Conservation (phyloP, 1,139 yeast genomes). For the Spathaspora sp. region DNA sequence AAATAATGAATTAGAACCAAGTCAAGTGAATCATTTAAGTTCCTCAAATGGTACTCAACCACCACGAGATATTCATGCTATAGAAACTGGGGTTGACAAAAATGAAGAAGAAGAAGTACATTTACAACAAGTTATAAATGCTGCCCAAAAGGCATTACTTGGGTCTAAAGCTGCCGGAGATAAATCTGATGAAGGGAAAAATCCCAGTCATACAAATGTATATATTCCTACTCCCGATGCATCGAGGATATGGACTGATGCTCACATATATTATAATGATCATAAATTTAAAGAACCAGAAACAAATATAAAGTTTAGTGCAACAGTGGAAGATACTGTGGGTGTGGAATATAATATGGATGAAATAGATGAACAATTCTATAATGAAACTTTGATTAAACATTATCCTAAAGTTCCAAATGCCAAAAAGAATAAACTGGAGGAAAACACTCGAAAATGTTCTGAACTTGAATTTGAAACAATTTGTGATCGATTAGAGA, state of each 20-base stretch:
- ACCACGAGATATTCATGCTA: conserved; percentile 83
- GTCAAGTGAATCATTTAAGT: conserved; percentile 44
- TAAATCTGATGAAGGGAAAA: conserved; percentile 17
- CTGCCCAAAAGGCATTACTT: conserved; percentile 63
- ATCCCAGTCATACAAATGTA: conserved; percentile 53
- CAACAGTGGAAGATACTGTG: conserved; percentile 90
- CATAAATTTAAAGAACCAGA: conserved; percentile 66
- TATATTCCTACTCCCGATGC: conserved; percentile 99
- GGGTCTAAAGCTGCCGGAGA: conserved; percentile 22
- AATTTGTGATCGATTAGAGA: conserved; percentile 72
- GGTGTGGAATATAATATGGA: conserved; percentile 91
- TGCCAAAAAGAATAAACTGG: conserved; percentile 16
- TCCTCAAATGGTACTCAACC: conserved; percentile 45
- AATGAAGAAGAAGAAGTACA: conserved; percentile 97
- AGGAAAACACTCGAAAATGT: conserved; percentile 33
- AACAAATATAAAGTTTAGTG: conserved; percentile 82
- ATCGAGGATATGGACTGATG: conserved; percentile 77
- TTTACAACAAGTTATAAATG: conserved; percentile 84
- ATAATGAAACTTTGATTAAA: conserved; percentile 42
- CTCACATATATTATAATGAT: conserved; percentile 66
- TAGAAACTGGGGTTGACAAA: conserved; percentile 98
- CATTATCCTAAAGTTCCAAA: conserved; percentile 23
- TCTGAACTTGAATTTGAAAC: conserved; percentile 86
- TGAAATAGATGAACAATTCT: conserved; percentile 76
- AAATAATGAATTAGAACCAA: conserved; percentile 42